Conservation (phyloP, 2,329 filamentous ascomycete species). For the Periglandula ipomoeae region DNA sequence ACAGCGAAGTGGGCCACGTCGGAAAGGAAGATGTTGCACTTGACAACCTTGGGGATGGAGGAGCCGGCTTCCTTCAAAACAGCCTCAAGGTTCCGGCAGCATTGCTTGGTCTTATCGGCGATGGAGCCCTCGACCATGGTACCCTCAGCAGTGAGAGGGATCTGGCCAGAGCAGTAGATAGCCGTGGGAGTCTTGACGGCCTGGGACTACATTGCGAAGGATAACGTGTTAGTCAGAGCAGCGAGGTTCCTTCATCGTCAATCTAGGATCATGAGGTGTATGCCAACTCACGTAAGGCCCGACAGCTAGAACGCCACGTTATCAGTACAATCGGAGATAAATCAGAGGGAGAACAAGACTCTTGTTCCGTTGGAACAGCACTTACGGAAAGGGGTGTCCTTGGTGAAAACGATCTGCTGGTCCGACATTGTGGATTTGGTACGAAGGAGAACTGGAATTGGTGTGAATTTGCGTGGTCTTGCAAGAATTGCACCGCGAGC, state of each 20-base stretch:
- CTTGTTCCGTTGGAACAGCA: conserved; percentile 10
- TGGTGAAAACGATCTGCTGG: conserved; percentile 44
- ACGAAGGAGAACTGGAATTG: conserved; percentile 18
- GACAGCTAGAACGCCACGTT: conserved; percentile 33
- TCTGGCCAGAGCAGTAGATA: conserved; percentile 63
- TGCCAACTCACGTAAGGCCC: conserved; percentile 50
- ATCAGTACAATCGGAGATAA: not conserved
- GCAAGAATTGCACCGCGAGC: conserved; percentile 5
- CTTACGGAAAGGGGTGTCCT: conserved; percentile 51
- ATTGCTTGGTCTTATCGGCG: conserved; percentile 52
- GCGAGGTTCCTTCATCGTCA: not conserved
- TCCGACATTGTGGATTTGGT: conserved; percentile 35
- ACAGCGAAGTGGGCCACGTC: conserved; percentile 82
- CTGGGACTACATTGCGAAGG: conserved; percentile 40
- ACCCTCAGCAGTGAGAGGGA: conserved; percentile 54
- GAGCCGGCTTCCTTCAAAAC: conserved; percentile 78
- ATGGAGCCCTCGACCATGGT: conserved; percentile 50
- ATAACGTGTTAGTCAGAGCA: not conserved
- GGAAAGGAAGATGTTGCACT: conserved; percentile 84
- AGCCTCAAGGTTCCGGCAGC: conserved; percentile 70
- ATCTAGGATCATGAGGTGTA: not conserved
- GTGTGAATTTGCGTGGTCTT: conserved; percentile 21
- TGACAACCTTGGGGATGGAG: conserved; percentile 71
- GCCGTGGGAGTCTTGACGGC: conserved; percentile 56
- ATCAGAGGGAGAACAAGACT: not conserved